Evolutionary conservation across 768 basidiomycete genomes (phyloP), one percentile per base, ranked within the genome.

Genomic region (Lepiota venenata): DNA sequence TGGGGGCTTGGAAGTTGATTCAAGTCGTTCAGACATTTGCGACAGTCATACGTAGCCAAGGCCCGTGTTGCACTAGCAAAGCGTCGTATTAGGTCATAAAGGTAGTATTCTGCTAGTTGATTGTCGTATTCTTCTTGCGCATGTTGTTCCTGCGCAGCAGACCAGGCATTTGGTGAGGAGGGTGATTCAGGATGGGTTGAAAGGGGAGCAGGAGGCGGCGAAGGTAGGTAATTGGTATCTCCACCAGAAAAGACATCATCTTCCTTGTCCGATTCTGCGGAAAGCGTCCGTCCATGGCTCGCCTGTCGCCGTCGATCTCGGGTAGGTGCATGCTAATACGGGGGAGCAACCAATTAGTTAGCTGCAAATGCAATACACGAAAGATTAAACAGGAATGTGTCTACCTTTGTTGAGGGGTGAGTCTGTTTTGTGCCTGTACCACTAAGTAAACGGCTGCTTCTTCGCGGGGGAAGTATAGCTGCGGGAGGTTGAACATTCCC

Each of bases 11-110:
- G 91, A 58, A 99, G 72, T 61, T 77, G 75, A 65, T 90, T 88
- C 43, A 98, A 73, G 65, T 88, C 87, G 40, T 81, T 79, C 38
- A 97, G 67, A 66, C 89, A 91, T 63, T 76, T 75, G 61, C 79
- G 77, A 61, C 86, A 88, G 63, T 92, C 84, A 70, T 91, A 97
- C 61, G 81, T 69, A 20, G 88, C 81, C 63, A 94, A 71, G 27
- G 84, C 81, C 59, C 83, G 77, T n/a, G 83, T 81, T 12, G 93
- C 94, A 50, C 77, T 80, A 9, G 89, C 96, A 68, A 93, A 96
- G 52, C 78, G 78, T 57, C 91, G 82, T 70, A 90, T 81, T 42
- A 95, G 76, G 62, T 87, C 81, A 62, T 93, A 88, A 50, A 97
- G 76, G 69, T 89, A 87, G 62, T 88, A 78, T 51, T 96, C 93